A percentile compares a stretch with the other conserved stretches of the same genome.
Evolutionary conservation across 257 asterid species (phyloP).

Genomic region (Ajuga chamaepitys): DNA sequence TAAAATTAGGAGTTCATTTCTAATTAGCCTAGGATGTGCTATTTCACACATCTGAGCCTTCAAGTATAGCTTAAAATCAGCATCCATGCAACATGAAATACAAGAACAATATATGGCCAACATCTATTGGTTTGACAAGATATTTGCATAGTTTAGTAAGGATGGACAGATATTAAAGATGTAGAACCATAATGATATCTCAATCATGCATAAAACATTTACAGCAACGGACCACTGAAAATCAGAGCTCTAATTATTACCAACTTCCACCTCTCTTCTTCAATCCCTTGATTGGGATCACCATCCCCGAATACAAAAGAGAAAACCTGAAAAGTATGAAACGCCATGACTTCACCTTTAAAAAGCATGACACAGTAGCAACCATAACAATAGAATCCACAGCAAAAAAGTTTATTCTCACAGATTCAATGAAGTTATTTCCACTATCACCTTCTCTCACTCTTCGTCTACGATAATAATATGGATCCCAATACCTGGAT

Average conservation of each 20-base stretch:
- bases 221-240: conserved; percentile 77
- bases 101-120: not conserved
- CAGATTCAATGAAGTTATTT: conserved; percentile 94
- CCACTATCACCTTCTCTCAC: conserved; percentile 47
- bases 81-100: not conserved
- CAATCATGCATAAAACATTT: conserved; percentile 18
- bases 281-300: conserved; percentile 99
- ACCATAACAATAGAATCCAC: conserved; percentile 9
- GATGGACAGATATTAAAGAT: conserved; percentile 5
- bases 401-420: conserved; percentile 28
- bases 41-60: conserved; percentile 4
- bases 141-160: not conserved
- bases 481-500: conserved; percentile 96
- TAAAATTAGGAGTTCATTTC: not conserved
- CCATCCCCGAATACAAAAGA: conserved; percentile 99
- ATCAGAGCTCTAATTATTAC: conserved; percentile 86
- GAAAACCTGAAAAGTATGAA: conserved; percentile 59
- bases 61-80: conserved; percentile 8
- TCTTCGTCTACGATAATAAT: conserved; percentile 71
- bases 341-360: not conserved
- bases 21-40: not conserved
- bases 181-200: conserved; percentile 9
- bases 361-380: not conserved
- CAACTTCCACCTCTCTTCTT: conserved; percentile 99
- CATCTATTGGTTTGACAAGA: not conserved